Percentiles rank a stretch among this genome's conserved stretches.
phyloP scores from a whole-genome alignment of 768 basidiomycete species.

The Leccinellum rugosiceps region DNA sequence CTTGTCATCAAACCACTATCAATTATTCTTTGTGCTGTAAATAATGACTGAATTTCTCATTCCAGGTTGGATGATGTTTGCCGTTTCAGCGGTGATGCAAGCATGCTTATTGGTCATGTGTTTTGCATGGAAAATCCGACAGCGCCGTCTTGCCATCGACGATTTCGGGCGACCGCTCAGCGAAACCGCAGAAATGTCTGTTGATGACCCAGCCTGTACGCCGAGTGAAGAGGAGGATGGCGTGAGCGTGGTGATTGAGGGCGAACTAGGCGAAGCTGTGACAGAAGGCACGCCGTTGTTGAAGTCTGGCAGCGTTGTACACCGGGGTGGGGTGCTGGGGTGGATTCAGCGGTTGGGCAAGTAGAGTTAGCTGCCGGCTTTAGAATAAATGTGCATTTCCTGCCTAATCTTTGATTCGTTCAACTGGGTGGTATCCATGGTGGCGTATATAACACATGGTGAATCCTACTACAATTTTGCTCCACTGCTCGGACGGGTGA shows the following conservation, averaged over 20 bases:
- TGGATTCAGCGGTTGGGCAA: slow-evolving; percentile 23
- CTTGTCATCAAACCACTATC: not conserved
- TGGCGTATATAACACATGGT: not conserved
- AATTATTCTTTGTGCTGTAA: too few species aligned
- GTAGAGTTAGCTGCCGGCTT: too few species aligned
- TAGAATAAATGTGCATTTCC: too few species aligned
- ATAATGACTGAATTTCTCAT: not conserved
- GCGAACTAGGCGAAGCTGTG: slow-evolving; percentile 3
- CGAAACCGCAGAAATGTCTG: not conserved
- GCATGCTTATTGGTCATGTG: slow-evolving; percentile 81
- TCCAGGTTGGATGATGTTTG: slow-evolving; percentile 77
- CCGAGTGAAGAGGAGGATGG: slow-evolving; percentile 8
- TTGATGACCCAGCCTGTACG: not conserved
- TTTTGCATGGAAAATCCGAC: slow-evolving; percentile 78
- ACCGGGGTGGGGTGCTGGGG: slow-evolving; percentile 19
- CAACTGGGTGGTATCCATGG: not conserved
- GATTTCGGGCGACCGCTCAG: slow-evolving; percentile 75
- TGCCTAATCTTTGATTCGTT: too few species aligned
- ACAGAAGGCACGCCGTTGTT: slow-evolving; percentile 24
- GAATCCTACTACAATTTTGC: slow-evolving; percentile 26
- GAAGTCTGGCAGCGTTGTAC: slow-evolving; percentile 20
- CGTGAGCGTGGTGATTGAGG: slow-evolving; percentile 23
- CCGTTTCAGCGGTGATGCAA: slow-evolving; percentile 83
- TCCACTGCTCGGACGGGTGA: not conserved
- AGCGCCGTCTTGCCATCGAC: slow-evolving; percentile 71